Evolutionary conservation across 306 rosid species (phyloP).

Genomic region (Malus domestica): DNA sequence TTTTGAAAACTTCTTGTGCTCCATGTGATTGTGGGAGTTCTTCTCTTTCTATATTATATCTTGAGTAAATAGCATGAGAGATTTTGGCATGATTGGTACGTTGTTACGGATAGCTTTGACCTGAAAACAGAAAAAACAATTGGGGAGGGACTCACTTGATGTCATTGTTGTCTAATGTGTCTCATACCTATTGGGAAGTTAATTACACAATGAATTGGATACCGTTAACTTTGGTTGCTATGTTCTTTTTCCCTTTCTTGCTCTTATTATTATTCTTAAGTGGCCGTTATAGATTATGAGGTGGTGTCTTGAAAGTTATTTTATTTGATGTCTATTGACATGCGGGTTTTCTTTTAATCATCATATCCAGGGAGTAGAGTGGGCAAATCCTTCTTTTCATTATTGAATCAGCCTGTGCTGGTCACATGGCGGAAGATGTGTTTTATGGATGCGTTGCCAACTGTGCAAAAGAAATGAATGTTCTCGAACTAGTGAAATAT

Average conservation of each 20-base stretch:
- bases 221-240: neutral
- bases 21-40: neutral
- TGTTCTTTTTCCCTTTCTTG: neutral
- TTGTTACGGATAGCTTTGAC: neutral
- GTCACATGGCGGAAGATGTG: slow-evolving; percentile 26
- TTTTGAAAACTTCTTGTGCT: slow-evolving; percentile 1
- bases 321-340: slow-evolving; percentile 20
- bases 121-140: neutral
- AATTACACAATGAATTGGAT: neutral
- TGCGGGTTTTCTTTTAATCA: slow-evolving; percentile 22
- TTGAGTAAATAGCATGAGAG: neutral
- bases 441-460: slow-evolving; percentile 24
- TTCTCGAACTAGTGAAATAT: neutral
- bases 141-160: neutral
- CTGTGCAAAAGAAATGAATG: slow-evolving; percentile 9
- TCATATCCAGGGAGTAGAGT: slow-evolving; percentile 37
- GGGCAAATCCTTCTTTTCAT: slow-evolving; percentile 31
- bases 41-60: slow-evolving; percentile 1
- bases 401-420: slow-evolving; percentile 34
- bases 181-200: neutral
- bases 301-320: slow-evolving; percentile 16
- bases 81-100: neutral
- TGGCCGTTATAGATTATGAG: slow-evolving; percentile 8
- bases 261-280: slow-evolving; percentile 2
- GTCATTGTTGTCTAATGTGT: neutral